Evolutionary conservation across 306 rosid genomes (phyloP).

Genomic region (Cucurbita ficifolia): DNA sequence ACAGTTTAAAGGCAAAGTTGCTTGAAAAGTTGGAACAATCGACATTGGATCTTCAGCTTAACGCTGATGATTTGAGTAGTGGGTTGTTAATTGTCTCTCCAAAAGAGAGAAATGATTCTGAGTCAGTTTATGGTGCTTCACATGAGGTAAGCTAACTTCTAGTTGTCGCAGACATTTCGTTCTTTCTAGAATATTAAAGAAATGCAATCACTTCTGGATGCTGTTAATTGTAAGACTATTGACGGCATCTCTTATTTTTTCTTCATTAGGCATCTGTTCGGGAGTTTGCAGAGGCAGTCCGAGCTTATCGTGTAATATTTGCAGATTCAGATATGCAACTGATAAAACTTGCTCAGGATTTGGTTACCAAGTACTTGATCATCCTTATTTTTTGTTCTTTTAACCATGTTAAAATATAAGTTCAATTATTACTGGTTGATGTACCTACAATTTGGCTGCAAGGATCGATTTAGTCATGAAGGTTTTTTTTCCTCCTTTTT

Average conservation of each 20-base stretch:
- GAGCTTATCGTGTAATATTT: conserved; percentile 59
- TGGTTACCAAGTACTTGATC: conserved; percentile 42
- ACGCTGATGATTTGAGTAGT: conserved; percentile 34
- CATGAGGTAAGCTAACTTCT: conserved; percentile 45
- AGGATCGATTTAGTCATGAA: neutral
- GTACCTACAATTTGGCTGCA: conserved; percentile 4
- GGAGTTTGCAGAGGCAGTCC: conserved; percentile 62
- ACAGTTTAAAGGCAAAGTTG: conserved; percentile 59
- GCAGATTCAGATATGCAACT: conserved; percentile 66
- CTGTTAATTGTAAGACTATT: neutral
- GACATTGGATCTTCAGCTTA: conserved; percentile 43
- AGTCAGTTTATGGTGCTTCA: conserved; percentile 26
- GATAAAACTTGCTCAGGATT: conserved; percentile 39
- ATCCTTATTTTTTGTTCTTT: neutral
- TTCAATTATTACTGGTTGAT: conserved; percentile 1
- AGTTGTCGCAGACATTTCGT: neutral
- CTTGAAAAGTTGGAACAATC: conserved; percentile 81
- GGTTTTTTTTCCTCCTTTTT: neutral
- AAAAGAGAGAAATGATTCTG: conserved; percentile 12
- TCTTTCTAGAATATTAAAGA: neutral
- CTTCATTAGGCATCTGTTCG: conserved; percentile 43
- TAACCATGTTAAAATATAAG: conserved; percentile 3
- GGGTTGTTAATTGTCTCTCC: conserved; percentile 22
- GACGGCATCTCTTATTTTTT: neutral
- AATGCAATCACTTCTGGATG: neutral